Conservation (phyloP, 164 flowering plant species). For the Stephania yunnanensis region DNA sequence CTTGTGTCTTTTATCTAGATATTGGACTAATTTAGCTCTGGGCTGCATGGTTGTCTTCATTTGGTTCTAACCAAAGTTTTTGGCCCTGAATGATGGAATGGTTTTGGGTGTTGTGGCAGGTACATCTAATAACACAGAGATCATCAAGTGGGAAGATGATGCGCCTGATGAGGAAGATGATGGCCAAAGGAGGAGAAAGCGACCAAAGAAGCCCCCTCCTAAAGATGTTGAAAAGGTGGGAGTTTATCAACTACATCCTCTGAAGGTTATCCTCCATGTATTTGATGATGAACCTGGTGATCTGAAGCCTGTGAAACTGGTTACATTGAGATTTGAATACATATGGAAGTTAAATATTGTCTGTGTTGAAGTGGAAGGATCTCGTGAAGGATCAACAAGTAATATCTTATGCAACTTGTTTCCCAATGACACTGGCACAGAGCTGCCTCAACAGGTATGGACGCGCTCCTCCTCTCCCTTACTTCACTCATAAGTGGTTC, state of each 20-base stretch:
- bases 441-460: constrained; percentile 89
- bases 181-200: constrained; percentile 91
- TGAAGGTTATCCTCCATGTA: constrained; percentile 67
- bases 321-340: constrained; percentile 80
- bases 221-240: constrained; percentile 63
- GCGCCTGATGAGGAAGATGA: constrained; percentile 88
- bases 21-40: neutral
- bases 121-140: constrained; percentile 38
- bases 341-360: constrained; percentile 74
- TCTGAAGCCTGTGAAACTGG: constrained; percentile 50
- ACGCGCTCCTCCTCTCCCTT: neutral
- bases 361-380: constrained; percentile 81
- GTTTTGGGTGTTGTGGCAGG: constrained; percentile 31
- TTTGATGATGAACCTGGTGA: constrained; percentile 60
- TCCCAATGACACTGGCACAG: constrained; percentile 88
- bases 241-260: constrained; percentile 75
- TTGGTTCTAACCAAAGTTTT: neutral
- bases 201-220: constrained; percentile 61
- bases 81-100: neutral
- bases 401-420: constrained; percentile 83
- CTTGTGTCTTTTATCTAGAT: neutral
- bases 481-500: neutral
- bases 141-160: constrained; percentile 65
- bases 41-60: neutral
- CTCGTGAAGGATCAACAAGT: constrained; percentile 52